These are phyloP conservation scores for Stygiomarasmius scandens DNA, from an alignment of 1,284 basidiomycete genomes.

Conservation along the genomic window DNA sequence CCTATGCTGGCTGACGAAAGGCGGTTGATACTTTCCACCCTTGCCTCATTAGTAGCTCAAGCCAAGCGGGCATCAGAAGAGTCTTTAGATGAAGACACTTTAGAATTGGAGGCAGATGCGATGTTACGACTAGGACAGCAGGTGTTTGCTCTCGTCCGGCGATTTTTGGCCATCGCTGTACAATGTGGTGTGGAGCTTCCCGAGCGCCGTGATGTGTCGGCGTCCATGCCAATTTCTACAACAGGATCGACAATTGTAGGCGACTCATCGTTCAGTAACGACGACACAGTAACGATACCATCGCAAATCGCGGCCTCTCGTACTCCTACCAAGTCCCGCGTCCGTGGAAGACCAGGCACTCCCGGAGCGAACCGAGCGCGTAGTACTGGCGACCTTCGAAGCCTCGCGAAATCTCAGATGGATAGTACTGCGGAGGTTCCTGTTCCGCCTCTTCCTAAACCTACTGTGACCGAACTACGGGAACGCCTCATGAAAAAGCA, in stretches of 20 bases:
- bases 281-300: constrained; percentile 2
- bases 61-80: constrained; percentile 78
- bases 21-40: constrained; percentile 79
- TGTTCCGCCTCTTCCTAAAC: constrained; percentile 35
- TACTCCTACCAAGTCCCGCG: constrained; percentile 35
- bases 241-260: not conserved
- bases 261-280: not conserved
- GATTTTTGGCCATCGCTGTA: constrained; percentile 73
- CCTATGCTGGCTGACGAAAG: constrained; percentile 77
- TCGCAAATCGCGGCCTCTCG: constrained; percentile 17
- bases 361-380: constrained; percentile 29
- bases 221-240: constrained; percentile 25
- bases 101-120: constrained; percentile 62
- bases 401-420: constrained; percentile 24
- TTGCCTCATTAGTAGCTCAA: constrained; percentile 85
- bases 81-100: constrained; percentile 46
- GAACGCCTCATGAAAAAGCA: constrained; percentile 35
- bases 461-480: constrained; percentile 1
- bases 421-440: constrained; percentile 18
- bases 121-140: constrained; percentile 78
- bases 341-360: constrained; percentile 12
- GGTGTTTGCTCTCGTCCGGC: constrained; percentile 72
- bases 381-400: constrained; percentile 58
- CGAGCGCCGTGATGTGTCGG: constrained; percentile 46
- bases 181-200: constrained; percentile 83